Base-by-base conservation (phyloP, 192 early-diverging fungal genomes). In the Backusella tarrabulga region DNA sequence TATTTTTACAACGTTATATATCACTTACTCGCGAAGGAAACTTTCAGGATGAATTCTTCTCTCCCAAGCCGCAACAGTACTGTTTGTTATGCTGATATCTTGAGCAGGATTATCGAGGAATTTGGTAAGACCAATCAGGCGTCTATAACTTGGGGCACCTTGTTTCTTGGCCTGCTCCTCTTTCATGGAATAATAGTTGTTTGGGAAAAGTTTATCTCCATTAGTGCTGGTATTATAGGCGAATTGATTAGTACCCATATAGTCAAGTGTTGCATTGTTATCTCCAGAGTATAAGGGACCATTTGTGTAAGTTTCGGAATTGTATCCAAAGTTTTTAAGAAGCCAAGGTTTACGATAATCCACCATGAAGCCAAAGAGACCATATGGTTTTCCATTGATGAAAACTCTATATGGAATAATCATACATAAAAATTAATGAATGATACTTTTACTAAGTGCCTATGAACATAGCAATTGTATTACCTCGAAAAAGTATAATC, bases 71-170 rank as follows among this genome's bases (percentile, higher is more conserved):
- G 68, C 68, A 70, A 12, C 23, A 23, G 68, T 21, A 26, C 21
- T 63, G 26, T 38, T 40, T 21, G 35, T 23, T 41, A 14, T 9
- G 68, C 21, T 69, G n/a, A 70, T 40, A 26, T 29, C 56, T 63
- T 29, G 9, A 63, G 36, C 5, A 11, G 68, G 8, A 1, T 8
- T 26, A 21, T 6, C 17, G 14, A 70, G 21, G 38, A 70, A 70
- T 12, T 70, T 40, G 36, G 68, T 70, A 70, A 70, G 38, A 5
- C 21, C 68, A 70, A 41, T 70, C n/a, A 70, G 11, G 12, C 68
- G 34, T 70, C 38, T 35, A 36, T 40, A 40, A 21, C 21, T 70
- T 12, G 35, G 35, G 41, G 68, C 68, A 14, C 68, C 36, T 5
- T 40, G n/a, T 11, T 70, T 70, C 11, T 19, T 36, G 34, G 21